Conservation (phyloP, 306 rosid species). For the Cucurbita ficifolia region DNA sequence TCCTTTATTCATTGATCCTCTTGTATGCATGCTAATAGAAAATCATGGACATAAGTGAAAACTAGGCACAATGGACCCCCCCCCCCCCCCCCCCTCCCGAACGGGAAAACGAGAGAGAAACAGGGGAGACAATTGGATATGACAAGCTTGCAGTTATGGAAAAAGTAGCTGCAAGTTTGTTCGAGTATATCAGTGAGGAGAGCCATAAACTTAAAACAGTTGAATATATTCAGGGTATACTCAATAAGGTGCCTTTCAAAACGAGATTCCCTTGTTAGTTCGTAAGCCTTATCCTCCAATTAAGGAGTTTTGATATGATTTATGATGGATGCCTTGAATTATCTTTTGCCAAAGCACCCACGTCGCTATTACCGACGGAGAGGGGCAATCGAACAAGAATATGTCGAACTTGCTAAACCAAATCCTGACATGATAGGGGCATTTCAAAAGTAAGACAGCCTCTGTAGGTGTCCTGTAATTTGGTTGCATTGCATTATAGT, state of each 20-base stretch:
- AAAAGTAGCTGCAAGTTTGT: constrained; percentile 2
- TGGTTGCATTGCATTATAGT: not conserved
- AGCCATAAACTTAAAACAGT: not conserved
- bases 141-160: constrained; percentile 2
- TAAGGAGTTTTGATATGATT: not conserved
- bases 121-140: not conserved
- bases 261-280: not conserved
- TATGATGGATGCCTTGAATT: not conserved
- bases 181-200: constrained; percentile 4
- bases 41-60: not conserved
- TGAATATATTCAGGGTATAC: constrained; percentile 1
- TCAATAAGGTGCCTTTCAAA: not conserved
- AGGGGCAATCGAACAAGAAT: not conserved
- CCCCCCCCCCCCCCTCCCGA: not conserved
- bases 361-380: not conserved
- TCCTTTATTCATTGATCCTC: not conserved
- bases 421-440: not conserved
- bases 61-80: not conserved
- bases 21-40: not conserved
- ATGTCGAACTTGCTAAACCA: not conserved
- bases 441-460: not conserved
- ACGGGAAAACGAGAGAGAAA: not conserved
- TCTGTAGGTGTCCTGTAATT: not conserved
- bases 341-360: not conserved
- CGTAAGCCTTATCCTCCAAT: not conserved